phyloP scores from a whole-genome alignment of 2,329 filamentous ascomycete species.

The Pseudogymnoascus sp. region DNA sequence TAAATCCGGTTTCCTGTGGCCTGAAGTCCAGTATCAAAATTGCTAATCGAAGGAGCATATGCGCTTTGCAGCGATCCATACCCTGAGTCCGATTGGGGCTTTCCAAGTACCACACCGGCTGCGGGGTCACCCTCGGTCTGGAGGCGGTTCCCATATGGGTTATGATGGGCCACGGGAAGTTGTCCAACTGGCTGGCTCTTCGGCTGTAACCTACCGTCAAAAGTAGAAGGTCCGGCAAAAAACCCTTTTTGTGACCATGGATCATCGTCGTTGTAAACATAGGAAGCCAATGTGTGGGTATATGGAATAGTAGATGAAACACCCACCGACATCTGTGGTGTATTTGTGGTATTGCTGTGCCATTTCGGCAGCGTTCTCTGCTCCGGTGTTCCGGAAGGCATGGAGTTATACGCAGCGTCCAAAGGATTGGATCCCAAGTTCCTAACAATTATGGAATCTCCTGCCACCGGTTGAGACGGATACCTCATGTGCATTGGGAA shows the following conservation, averaged over 20 bases:
- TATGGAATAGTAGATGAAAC: conserved; percentile 5
- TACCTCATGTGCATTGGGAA: not conserved
- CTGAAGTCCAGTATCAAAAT: conserved; percentile 26
- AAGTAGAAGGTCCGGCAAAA: not conserved
- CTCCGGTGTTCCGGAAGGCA: not conserved
- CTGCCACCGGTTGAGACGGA: not conserved
- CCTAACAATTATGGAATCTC: not conserved
- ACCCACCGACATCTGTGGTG: not conserved
- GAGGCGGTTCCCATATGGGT: not conserved
- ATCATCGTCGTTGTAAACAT: not conserved
- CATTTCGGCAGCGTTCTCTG: not conserved
- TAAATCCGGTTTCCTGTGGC: conserved; percentile 28
- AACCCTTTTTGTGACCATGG: not conserved
- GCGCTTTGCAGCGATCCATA: conserved; percentile 30
- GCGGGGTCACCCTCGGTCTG: not conserved
- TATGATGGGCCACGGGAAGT: not conserved
- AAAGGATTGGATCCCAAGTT: not conserved
- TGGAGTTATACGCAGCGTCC: not conserved
- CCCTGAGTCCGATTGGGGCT: conserved; percentile 31
- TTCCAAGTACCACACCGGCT: conserved; percentile 24
- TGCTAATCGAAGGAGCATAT: conserved; percentile 29
- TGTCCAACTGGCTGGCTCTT: not conserved
- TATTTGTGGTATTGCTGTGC: not conserved
- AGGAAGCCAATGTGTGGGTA: not conserved
- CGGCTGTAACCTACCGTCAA: not conserved